Evolutionary conservation across 768 basidiomycete species (phyloP).

Genomic region (Lactarius sanguifluus): DNA sequence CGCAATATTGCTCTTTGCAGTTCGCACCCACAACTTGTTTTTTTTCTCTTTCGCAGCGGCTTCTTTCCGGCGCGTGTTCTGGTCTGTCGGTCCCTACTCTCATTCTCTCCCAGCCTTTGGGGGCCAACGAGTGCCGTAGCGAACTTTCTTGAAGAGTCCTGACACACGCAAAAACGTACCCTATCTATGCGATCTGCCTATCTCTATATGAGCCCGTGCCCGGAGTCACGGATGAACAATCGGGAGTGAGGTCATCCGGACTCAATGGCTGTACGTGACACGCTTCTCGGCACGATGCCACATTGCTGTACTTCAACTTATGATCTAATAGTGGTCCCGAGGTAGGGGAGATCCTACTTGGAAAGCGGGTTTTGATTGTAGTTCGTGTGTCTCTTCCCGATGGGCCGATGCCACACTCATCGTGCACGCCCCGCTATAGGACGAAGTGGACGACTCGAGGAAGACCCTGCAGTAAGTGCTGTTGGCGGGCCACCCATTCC

Average conservation of each 20-base stretch:
- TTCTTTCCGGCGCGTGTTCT: slow-evolving; percentile 96
- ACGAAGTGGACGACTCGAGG: slow-evolving; percentile 86
- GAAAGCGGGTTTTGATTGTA: slow-evolving; percentile 79
- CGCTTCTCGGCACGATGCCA: slow-evolving; percentile 11
- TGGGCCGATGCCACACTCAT: slow-evolving; percentile 23
- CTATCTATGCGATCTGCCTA: slow-evolving; percentile 94
- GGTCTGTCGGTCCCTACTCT: slow-evolving; percentile 35
- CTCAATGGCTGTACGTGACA: slow-evolving; percentile 79
- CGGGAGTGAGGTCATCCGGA: slow-evolving; percentile 84
- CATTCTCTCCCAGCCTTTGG: background rate
- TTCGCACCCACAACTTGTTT: slow-evolving; percentile 26
- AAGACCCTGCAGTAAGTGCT: slow-evolving; percentile 79
- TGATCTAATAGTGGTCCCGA: slow-evolving; percentile 54
- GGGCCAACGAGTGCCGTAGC: slow-evolving; percentile 41
- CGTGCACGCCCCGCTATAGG: slow-evolving; percentile 43
- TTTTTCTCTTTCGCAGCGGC: slow-evolving; percentile 51
- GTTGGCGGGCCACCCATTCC: slow-evolving; percentile 2
- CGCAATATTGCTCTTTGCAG: slow-evolving; percentile 15
- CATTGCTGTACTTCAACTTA: slow-evolving; percentile 1
- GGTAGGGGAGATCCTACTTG: slow-evolving; percentile 67
- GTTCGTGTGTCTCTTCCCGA: slow-evolving; percentile 43
- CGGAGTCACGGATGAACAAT: slow-evolving; percentile 71
- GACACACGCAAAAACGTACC: slow-evolving; percentile 76
- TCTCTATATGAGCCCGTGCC: slow-evolving; percentile 91
- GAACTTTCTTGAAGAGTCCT: slow-evolving; percentile 79